Conservation (phyloP, 2,329 filamentous ascomycete genomes). For the Aureobasidium namibiae region DNA sequence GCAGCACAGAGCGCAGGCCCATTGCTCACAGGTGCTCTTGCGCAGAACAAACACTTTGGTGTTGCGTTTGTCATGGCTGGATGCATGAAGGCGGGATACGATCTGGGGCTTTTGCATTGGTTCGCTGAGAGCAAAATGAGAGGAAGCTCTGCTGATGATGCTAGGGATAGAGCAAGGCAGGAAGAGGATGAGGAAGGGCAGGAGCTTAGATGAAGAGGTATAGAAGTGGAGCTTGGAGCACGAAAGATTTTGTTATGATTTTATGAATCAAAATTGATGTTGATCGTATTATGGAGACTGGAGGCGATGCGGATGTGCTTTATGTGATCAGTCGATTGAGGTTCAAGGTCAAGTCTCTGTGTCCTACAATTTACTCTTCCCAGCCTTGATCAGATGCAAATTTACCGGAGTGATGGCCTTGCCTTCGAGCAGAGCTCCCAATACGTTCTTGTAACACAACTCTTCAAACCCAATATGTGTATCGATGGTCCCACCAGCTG, state of each 20-base stretch:
- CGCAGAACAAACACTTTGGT: slow-evolving; percentile 49
- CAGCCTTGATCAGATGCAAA: slow-evolving; percentile 5
- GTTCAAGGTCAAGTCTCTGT: background rate
- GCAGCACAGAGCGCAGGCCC: slow-evolving; percentile 54
- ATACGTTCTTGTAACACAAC: slow-evolving; percentile 31
- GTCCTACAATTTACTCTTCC: background rate
- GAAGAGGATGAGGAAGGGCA: slow-evolving; percentile 2
- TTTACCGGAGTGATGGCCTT: slow-evolving; percentile 9
- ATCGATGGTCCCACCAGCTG: slow-evolving; percentile 31
- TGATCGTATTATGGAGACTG: background rate
- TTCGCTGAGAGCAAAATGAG: slow-evolving; percentile 18
- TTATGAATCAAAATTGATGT: background rate
- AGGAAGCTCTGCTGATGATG: background rate
- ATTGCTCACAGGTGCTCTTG: slow-evolving; percentile 55
- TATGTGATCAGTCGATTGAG: too few species aligned
- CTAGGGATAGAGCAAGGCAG: slow-evolving; percentile 4
- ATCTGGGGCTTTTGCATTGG: slow-evolving; percentile 24
- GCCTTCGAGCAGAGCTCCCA: slow-evolving; percentile 8
- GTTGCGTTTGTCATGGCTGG: slow-evolving; percentile 57
- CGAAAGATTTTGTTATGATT: background rate
- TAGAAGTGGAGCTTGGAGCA: background rate
- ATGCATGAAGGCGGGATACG: slow-evolving; percentile 48
- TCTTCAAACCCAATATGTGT: slow-evolving; percentile 36
- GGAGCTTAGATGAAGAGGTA: background rate
- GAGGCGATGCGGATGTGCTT: too few species aligned